Evolutionary conservation across 441 rosid genomes (phyloP).

Genomic region (Gossypium schwendimanii): DNA sequence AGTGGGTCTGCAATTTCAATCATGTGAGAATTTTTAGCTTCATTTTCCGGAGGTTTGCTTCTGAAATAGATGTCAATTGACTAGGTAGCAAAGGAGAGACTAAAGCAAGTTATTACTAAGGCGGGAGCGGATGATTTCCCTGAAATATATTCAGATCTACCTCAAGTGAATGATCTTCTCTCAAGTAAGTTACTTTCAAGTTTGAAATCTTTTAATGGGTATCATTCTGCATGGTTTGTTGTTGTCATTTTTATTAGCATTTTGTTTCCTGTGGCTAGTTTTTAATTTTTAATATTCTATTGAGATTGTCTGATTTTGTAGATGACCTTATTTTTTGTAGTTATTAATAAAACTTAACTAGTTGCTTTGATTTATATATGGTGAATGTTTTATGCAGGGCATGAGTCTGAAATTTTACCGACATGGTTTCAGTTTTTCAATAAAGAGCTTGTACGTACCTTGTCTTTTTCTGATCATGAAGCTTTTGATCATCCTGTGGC

Average conservation of each 20-base stretch:
- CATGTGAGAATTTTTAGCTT: neutral
- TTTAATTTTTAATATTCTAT: neutral
- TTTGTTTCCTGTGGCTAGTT: neutral
- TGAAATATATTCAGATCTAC: constrained; percentile 49
- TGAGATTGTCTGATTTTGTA: neutral
- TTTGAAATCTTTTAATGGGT: neutral
- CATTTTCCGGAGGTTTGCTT: neutral
- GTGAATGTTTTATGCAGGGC: constrained; percentile 39
- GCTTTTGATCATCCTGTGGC: constrained; percentile 98
- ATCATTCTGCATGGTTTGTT: neutral
- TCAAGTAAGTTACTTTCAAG: constrained; percentile 40
- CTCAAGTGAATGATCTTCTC: constrained; percentile 46
- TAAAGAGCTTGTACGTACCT: constrained; percentile 59
- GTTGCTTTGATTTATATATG: constrained; percentile 13
- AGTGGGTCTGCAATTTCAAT: neutral
- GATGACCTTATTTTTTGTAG: neutral
- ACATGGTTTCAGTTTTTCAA: constrained; percentile 84
- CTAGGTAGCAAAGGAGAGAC: constrained; percentile 74
- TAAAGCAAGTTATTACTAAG: constrained; percentile 59
- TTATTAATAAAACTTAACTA: neutral
- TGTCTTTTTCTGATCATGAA: constrained; percentile 87
- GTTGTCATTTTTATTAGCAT: neutral
- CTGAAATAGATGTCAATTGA: constrained; percentile 18
- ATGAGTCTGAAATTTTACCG: constrained; percentile 66
- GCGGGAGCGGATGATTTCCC: constrained; percentile 64